Percentiles rank a stretch among this genome's conserved stretches.
These are phyloP conservation scores for Alternaria consortialis DNA, from an alignment of 2,329 filamentous ascomycete species.

Conservation along the genomic window DNA sequence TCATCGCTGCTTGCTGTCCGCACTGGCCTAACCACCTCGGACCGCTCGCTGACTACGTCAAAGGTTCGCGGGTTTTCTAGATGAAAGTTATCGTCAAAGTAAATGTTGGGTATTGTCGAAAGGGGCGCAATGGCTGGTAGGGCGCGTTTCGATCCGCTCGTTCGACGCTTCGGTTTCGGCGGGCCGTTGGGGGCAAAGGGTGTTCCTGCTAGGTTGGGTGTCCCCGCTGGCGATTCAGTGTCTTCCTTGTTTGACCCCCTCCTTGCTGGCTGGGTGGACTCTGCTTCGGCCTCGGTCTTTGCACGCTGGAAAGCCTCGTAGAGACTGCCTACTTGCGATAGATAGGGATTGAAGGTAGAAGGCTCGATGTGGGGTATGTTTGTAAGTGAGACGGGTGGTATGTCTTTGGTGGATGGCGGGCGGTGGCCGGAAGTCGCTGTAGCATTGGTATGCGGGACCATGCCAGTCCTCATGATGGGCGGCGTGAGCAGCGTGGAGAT, in stretches of 20 bases:
- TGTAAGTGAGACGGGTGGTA: constrained; percentile 89
- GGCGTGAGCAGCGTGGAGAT: constrained; percentile 94
- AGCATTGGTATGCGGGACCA: constrained; percentile 79
- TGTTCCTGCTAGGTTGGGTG: constrained; percentile 53
- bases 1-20: constrained; percentile 59
- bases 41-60: constrained; percentile 94
- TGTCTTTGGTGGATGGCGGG: constrained; percentile 85
- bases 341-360: constrained; percentile 82
- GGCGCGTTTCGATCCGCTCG: constrained; percentile 66
- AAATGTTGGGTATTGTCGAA: constrained; percentile 90
- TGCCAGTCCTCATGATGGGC: constrained; percentile 86
- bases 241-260: constrained; percentile 60
- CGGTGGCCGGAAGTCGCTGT: constrained; percentile 77
- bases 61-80: constrained; percentile 96
- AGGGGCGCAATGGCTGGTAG: constrained; percentile 81
- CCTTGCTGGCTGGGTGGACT: constrained; percentile 57
- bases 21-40: constrained; percentile 85
- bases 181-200: constrained; percentile 57
- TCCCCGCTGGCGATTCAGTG: constrained; percentile 44
- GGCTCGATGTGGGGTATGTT: constrained; percentile 85
- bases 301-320: constrained; percentile 89
- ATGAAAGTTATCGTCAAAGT: constrained; percentile 94
- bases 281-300: constrained; percentile 78
- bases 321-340: constrained; percentile 83
- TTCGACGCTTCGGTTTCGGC: constrained; percentile 60